Conservation (phyloP, 495 filamentous ascomycete species). For the Alectoria sarmentosa region DNA sequence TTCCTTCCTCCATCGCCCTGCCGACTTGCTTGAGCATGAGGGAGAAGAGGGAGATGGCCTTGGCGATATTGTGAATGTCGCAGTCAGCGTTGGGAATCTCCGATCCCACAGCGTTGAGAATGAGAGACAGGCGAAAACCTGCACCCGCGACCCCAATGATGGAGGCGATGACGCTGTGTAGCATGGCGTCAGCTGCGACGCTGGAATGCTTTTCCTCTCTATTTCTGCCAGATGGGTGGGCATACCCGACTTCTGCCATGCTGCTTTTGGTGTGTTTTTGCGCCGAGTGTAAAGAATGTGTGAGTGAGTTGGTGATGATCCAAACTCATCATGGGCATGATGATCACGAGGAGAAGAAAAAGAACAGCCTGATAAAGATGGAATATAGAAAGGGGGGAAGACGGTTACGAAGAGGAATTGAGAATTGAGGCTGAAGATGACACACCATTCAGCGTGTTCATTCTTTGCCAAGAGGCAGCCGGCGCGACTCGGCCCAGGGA, state of each 20-base stretch:
- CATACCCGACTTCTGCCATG: slow-evolving; percentile 19
- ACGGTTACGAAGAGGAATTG: too few relatives aligned
- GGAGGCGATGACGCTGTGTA: slow-evolving; percentile 25
- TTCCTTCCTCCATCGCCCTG: slow-evolving; percentile 30
- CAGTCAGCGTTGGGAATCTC: slow-evolving; percentile 38
- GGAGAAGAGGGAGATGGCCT: slow-evolving; percentile 39
- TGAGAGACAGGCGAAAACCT: slow-evolving; percentile 39
- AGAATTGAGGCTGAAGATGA: neutral
- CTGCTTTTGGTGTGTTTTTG: neutral
- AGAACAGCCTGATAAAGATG: neutral
- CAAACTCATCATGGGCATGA: slow-evolving; percentile 6
- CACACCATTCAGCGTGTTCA: too few relatives aligned
- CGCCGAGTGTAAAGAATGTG: neutral
- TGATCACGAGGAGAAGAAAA: neutral
- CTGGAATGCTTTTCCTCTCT: neutral
- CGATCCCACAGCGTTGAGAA: slow-evolving; percentile 39
- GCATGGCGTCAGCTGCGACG: slow-evolving; percentile 5
- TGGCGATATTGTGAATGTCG: slow-evolving; percentile 43
- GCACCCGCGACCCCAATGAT: slow-evolving; percentile 36
- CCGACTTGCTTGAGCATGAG: slow-evolving; percentile 39
- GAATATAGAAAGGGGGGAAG: neutral
- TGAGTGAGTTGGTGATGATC: neutral
- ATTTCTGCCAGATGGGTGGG: neutral
- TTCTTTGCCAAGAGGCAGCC: too few relatives aligned
- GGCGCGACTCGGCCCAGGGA: neutral